A percentile compares a stretch with the other conserved stretches of the same genome.
These are phyloP conservation scores for Cystofilobasidium bisporidii DNA, from an alignment of 768 basidiomycete genomes.

Conservation along the genomic window DNA sequence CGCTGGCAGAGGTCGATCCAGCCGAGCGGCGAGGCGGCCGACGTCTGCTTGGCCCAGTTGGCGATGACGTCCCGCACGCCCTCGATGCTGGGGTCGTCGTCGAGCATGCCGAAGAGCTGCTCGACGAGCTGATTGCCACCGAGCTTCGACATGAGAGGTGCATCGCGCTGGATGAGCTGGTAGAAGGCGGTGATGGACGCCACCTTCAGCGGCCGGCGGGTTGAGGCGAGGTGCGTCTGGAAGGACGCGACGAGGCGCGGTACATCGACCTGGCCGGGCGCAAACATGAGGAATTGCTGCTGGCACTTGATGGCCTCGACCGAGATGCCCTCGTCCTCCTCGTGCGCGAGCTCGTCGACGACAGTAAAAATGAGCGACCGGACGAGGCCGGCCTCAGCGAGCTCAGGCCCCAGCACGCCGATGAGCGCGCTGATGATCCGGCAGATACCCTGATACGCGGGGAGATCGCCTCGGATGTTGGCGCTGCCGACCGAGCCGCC, in stretches of 20 bases:
- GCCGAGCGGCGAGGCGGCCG: conserved; percentile 80
- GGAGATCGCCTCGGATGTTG: conserved; percentile 81
- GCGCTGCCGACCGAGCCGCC: conserved; percentile 73
- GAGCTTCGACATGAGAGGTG: conserved; percentile 75
- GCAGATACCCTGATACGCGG: conserved; percentile 83
- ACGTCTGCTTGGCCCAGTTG: conserved; percentile 92
- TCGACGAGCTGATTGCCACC: conserved; percentile 91
- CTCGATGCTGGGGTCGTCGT: conserved; percentile 85
- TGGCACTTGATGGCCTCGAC: conserved; percentile 94
- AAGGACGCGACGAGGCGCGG: conserved; percentile 70
- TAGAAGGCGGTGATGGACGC: conserved; percentile 94
- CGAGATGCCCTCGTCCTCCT: conserved; percentile 75
- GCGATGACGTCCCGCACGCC: conserved; percentile 87
- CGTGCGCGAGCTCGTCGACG: conserved; percentile 71
- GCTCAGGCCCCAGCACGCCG: conserved; percentile 86
- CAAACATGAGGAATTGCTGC: conserved; percentile 95
- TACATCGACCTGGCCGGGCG: conserved; percentile 70
- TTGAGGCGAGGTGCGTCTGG: conserved; percentile 65
- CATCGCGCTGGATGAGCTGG: conserved; percentile 93
- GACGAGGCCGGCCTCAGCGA: conserved; percentile 74
- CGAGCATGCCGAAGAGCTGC: conserved; percentile 86
- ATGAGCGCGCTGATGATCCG: conserved; percentile 87
- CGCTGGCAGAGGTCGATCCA: conserved; percentile 98
- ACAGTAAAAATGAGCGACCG: conserved; percentile 73
- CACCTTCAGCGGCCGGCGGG: conserved; percentile 73